Percentiles rank a stretch among this genome's conserved stretches.
These are phyloP conservation scores for Sideroxylon spinosum DNA, from an alignment of 179 eudicot species.

Conservation along the genomic window DNA sequence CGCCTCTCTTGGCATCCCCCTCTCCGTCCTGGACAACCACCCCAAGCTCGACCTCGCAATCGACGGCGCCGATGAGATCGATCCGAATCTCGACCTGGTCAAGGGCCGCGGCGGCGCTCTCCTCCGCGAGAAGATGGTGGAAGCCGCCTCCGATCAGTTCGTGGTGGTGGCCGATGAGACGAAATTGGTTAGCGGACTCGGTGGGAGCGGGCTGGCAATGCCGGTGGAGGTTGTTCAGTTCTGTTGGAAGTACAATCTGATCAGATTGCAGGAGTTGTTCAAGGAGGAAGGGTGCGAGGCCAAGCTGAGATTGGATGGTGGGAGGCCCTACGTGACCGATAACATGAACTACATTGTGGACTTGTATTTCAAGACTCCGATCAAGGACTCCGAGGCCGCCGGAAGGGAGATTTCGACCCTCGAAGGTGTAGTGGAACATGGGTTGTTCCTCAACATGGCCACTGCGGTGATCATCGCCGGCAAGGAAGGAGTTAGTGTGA, in stretches of 20 bases:
- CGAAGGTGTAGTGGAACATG: constrained; percentile 95
- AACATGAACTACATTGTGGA: constrained; percentile 84
- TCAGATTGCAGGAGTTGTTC: constrained; percentile 57
- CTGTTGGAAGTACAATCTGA: constrained; percentile 85
- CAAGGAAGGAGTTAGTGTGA: constrained; percentile 64
- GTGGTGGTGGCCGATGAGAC: constrained; percentile 88
- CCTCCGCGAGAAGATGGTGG: constrained; percentile 90
- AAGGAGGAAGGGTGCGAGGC: constrained; percentile 68
- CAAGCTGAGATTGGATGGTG: constrained; percentile 70
- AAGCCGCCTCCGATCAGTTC: constrained; percentile 78
- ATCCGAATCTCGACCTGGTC: constrained; percentile 74
- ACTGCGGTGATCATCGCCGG: constrained; percentile 85
- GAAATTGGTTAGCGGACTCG: constrained; percentile 70
- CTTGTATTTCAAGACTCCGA: constrained; percentile 84
- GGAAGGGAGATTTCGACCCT: constrained; percentile 64
- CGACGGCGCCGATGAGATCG: constrained; percentile 94
- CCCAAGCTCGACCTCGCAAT: constrained; percentile 82
- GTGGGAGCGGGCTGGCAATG: constrained; percentile 93
- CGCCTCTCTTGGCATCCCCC: constrained; percentile 58
- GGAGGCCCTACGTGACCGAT: constrained; percentile 83
- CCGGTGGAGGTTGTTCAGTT: constrained; percentile 95
- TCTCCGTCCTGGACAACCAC: constrained; percentile 62
- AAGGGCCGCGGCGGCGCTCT: constrained; percentile 95
- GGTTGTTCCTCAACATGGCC: constrained; percentile 79
- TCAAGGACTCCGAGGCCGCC: constrained; percentile 63